Base-by-base conservation (phyloP, 768 basidiomycete genomes). In the Lactarius pseudohatsudake region DNA sequence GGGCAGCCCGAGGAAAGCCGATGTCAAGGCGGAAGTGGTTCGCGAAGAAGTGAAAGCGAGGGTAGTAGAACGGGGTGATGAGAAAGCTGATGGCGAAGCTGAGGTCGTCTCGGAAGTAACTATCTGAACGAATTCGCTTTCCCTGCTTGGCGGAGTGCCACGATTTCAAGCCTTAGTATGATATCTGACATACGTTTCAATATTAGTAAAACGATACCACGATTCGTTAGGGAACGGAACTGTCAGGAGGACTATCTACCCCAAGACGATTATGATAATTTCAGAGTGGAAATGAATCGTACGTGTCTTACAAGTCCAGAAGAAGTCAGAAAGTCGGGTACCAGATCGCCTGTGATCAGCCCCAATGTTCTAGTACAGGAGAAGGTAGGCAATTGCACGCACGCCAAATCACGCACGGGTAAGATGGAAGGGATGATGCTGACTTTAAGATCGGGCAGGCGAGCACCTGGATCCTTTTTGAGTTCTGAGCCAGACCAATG, bases 71-170 rank as follows among this genome's bases (percentile, higher is more conserved):
- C 50, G 26, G n/a, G 57, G 38, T 6, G 56, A 67, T 13, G 55
- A 18, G 58, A 54, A 58, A 1, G 57, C 22, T 20, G 34, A 54
- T 10, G 54, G 18, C 3, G 57, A 55, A 26, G 36, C 53, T 13
- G n/a, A 70, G 22, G 15, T 38, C n/a, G 56, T 28, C 50, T 53
- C 57, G 43, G 64, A 70, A 20, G 54, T 30, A 28, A 57, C 41
- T 59, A 56, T 62, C 20, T 67, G 54, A 67, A 9, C 7, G 9
- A 41, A 41, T 1, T 41, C 40, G 5, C 7, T 41, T 41, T 41
- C 45, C 18, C 8, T 10, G 10, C n/a, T 47, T 22, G 47, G 4
- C 22, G 13, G 47, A 22, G 22, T 26, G 10, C 22, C 11, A 22
- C 22, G 22, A 50, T 22, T 50, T 50, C 36, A 36, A 36, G 11